Evolutionary conservation across 2,329 filamentous ascomycete genomes (phyloP).

Genomic region (Sphaceloma murrayae): DNA sequence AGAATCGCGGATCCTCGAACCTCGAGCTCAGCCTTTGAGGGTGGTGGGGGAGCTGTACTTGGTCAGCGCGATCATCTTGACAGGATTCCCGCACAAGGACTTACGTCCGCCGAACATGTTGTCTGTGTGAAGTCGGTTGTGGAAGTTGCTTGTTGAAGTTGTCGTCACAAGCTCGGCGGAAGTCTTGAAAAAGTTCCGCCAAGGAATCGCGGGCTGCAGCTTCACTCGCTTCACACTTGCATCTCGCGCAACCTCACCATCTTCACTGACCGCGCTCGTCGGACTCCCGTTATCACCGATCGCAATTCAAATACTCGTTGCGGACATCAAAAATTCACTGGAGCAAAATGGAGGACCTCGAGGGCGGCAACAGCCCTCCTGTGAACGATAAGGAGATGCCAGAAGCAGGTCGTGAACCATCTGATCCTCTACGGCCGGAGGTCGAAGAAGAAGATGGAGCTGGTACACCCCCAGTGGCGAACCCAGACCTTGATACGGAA

Average conservation of each 20-base stretch:
- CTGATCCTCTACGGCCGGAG: slow-evolving; percentile 38
- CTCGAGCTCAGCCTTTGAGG: slow-evolving; percentile 60
- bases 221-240: too few relatives aligned
- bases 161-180: slow-evolving; percentile 6
- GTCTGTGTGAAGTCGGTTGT: not conserved
- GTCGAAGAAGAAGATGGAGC: slow-evolving; percentile 40
- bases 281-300: too few relatives aligned
- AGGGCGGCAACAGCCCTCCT: slow-evolving; percentile 27
- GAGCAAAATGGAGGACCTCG: slow-evolving; percentile 19
- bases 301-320: not conserved
- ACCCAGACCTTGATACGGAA: slow-evolving; percentile 39
- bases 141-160: not conserved
- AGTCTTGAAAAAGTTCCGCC: slow-evolving; percentile 5
- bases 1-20: slow-evolving; percentile 20
- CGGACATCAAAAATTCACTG: not conserved
- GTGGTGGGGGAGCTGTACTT: slow-evolving; percentile 55
- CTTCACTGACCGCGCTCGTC: too few relatives aligned
- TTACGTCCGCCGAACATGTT: slow-evolving; percentile 57
- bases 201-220: slow-evolving; percentile 1
- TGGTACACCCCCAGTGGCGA: slow-evolving; percentile 35
- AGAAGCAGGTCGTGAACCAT: slow-evolving; percentile 39
- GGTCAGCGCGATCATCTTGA: slow-evolving; percentile 16
- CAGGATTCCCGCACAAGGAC: slow-evolving; percentile 25
- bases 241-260: too few relatives aligned
- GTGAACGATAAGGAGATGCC: slow-evolving; percentile 35